Evolutionary conservation across 148 eudicot species (phyloP).

Genomic region (Beta vulgaris): DNA sequence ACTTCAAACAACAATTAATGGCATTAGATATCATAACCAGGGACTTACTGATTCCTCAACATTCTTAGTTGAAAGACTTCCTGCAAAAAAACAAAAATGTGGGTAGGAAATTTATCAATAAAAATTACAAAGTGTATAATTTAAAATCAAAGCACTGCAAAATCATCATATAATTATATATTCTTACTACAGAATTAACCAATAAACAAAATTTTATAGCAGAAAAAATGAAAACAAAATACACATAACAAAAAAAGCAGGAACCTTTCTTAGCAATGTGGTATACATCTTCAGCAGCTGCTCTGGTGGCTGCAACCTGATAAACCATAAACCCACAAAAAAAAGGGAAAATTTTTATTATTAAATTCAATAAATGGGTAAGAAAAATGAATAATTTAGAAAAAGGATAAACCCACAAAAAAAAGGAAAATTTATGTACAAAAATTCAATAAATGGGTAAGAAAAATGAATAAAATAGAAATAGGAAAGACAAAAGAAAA

Average conservation of each 20-base stretch:
- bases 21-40: neutral
- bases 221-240: neutral
- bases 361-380: neutral
- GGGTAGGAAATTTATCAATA: neutral
- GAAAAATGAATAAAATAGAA: neutral
- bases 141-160: neutral
- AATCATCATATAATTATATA: neutral
- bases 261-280: conserved; percentile 49
- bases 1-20: neutral
- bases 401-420: neutral
- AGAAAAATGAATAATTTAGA: neutral
- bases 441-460: neutral
- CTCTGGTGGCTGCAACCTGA: conserved; percentile 71
- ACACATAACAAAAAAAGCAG: neutral
- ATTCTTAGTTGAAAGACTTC: conserved; percentile 40
- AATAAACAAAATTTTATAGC: neutral
- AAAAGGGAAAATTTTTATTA: neutral
- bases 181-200: neutral
- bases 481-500: neutral
- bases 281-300: conserved; percentile 73
- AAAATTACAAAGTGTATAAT: neutral
- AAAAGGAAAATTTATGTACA: neutral
- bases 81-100: conserved; percentile 26
- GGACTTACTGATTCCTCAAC: conserved; percentile 50
- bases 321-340: neutral